These are phyloP conservation scores for Tricholoma sp. DNA, from an alignment of 768 basidiomycete genomes.

Conservation along the genomic window DNA sequence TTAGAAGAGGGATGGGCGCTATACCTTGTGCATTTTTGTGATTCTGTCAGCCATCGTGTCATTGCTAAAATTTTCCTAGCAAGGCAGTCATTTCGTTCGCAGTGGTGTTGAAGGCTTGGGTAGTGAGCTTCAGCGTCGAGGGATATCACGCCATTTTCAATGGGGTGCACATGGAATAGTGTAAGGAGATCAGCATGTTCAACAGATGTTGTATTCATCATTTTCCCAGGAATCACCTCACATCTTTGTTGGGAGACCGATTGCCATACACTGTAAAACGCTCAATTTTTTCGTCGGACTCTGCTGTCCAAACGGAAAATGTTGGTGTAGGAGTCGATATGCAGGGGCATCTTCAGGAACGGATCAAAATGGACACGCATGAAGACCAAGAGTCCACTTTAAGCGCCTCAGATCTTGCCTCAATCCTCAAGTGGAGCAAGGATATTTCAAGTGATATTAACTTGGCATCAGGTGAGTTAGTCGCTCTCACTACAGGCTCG, in stretches of 20 bases:
- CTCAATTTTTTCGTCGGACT: slow-evolving; percentile 52
- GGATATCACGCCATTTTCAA: slow-evolving; percentile 59
- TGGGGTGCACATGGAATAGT: slow-evolving; percentile 75
- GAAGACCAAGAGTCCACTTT: slow-evolving; percentile 57
- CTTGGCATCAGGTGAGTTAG: slow-evolving; percentile 46
- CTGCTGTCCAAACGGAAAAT: slow-evolving; percentile 59
- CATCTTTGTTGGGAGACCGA: slow-evolving; percentile 37
- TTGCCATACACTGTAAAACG: slow-evolving; percentile 47
- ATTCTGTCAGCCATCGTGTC: background rate
- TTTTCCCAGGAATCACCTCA: slow-evolving; percentile 45
- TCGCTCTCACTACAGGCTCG: background rate
- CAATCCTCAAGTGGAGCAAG: slow-evolving; percentile 71
- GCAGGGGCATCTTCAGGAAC: slow-evolving; percentile 23
- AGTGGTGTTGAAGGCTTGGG: slow-evolving; percentile 65
- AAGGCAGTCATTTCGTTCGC: slow-evolving; percentile 67
- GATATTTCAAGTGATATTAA: slow-evolving; percentile 73
- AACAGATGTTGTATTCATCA: background rate
- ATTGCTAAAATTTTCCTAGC: slow-evolving; percentile 28
- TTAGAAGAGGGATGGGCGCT: slow-evolving; percentile 70
- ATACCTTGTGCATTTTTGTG: slow-evolving; percentile 41
- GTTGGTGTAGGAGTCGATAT: slow-evolving; percentile 22
- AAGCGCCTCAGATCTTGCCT: slow-evolving; percentile 56
- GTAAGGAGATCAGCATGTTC: slow-evolving; percentile 28
- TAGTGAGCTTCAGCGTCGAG: slow-evolving; percentile 60
- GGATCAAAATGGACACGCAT: slow-evolving; percentile 27